Conservation (phyloP, 2,329 filamentous ascomycete species). For the Ophiostoma ulmi region DNA sequence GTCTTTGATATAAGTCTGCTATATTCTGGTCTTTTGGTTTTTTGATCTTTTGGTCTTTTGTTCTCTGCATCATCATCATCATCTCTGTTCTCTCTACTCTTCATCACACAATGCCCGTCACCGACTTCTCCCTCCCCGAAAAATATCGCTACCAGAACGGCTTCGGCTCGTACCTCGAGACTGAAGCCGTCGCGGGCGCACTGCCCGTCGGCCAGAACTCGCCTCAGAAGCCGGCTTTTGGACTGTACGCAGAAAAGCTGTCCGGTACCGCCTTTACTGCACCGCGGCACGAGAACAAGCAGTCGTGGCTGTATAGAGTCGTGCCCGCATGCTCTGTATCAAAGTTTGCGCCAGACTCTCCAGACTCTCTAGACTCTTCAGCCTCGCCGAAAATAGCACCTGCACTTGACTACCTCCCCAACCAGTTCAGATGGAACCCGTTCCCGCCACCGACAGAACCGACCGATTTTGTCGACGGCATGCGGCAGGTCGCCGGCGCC, state of each 20-base stretch:
- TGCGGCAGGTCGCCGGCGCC: slow-evolving; percentile 70
- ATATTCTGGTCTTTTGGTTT: neutral
- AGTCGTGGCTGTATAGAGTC: slow-evolving; percentile 68
- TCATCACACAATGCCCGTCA: slow-evolving; percentile 38
- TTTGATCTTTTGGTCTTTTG: neutral
- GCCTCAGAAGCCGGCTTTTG: slow-evolving; percentile 71
- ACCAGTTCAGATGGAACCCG: slow-evolving; percentile 74
- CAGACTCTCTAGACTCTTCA: slow-evolving; percentile 29
- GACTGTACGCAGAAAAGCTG: slow-evolving; percentile 77
- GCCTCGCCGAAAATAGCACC: neutral
- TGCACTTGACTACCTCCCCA: slow-evolving; percentile 65
- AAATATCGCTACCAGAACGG: slow-evolving; percentile 73
- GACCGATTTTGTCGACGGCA: slow-evolving; percentile 48
- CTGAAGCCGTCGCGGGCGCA: slow-evolving; percentile 69
- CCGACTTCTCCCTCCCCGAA: slow-evolving; percentile 45
- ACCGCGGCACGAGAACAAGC: slow-evolving; percentile 62
- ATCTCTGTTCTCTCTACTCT: neutral
- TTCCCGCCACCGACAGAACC: slow-evolving; percentile 56
- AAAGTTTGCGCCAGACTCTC: slow-evolving; percentile 42
- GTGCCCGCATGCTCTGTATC: slow-evolving; percentile 59
- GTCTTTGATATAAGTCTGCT: too few species aligned
- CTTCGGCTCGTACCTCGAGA: slow-evolving; percentile 73
- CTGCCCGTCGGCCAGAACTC: slow-evolving; percentile 73
- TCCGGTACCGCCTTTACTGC: slow-evolving; percentile 69
- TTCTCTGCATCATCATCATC: neutral